Evolutionary conservation across 768 basidiomycete species (phyloP).

Genomic region (Dacryopinax spathularia): DNA sequence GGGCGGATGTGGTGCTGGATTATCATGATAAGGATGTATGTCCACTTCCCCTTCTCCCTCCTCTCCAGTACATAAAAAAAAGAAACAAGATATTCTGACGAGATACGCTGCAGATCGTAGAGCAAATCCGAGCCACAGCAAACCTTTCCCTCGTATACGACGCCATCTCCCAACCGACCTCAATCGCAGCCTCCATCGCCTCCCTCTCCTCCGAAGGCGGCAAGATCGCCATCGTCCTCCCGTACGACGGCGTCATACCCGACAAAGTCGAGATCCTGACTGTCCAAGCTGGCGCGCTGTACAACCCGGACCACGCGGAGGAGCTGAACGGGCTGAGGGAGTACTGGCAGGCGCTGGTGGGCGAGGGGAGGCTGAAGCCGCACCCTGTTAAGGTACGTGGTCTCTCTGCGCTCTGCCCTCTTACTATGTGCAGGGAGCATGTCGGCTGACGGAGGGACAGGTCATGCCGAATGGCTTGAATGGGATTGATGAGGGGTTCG

Average conservation of each 20-base stretch:
- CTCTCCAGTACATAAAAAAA: not conserved
- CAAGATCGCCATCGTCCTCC: not conserved
- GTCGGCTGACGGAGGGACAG: not conserved
- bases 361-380: not conserved
- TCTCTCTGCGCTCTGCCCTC: not conserved
- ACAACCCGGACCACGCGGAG: not conserved
- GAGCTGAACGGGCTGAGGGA: not conserved
- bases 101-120: not conserved
- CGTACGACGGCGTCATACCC: not conserved
- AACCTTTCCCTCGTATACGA: not conserved
- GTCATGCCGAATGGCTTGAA: not conserved
- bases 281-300: not conserved
- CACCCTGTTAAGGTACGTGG: not conserved
- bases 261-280: not conserved
- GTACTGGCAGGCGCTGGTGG: not conserved
- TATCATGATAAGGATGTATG: not conserved
- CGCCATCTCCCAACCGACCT: not conserved
- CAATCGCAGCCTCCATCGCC: not conserved
- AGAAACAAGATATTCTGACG: not conserved
- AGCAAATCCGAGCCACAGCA: not conserved
- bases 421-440: not conserved
- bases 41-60: not conserved
- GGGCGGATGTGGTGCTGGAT: constrained; percentile 1
- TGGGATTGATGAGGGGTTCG: not conserved
- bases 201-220: not conserved